phyloP scores from a whole-genome alignment of 495 filamentous ascomycete genomes.

The Penicillium robsamsonii region DNA sequence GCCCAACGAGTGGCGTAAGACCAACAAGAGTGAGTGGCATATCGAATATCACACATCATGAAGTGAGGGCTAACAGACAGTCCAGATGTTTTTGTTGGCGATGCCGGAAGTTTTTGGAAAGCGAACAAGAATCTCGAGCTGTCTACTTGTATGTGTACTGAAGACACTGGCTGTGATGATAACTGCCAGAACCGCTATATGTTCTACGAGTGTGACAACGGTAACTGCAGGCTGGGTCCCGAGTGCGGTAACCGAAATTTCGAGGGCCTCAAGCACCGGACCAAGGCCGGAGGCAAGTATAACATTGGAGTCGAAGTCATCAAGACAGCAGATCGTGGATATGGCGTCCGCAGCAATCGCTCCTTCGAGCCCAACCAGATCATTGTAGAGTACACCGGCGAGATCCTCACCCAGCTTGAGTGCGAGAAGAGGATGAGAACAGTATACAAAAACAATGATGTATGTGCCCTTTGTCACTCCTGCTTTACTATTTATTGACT shows the following conservation, averaged over 20 bases:
- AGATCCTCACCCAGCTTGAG: conserved; percentile 93
- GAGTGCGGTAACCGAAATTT: conserved; percentile 86
- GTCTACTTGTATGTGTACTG: conserved; percentile 76
- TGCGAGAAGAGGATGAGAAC: conserved; percentile 91
- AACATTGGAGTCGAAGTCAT: conserved; percentile 91
- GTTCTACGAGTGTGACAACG: conserved; percentile 93
- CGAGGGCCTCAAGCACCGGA: conserved; percentile 70
- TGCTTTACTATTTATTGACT: conserved; percentile 10
- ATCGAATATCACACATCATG: not conserved
- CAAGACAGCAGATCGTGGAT: conserved; percentile 84
- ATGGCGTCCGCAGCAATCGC: conserved; percentile 86
- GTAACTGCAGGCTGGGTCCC: conserved; percentile 76
- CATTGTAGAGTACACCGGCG: conserved; percentile 96
- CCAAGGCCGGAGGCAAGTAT: conserved; percentile 76
- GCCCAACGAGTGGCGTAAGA: conserved; percentile 84
- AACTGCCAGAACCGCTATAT: conserved; percentile 91
- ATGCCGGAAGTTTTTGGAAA: conserved; percentile 82
- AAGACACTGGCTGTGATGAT: conserved; percentile 79
- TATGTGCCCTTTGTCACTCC: conserved; percentile 38
- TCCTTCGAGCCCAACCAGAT: conserved; percentile 88
- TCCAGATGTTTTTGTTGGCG: conserved; percentile 86
- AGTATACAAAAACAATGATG: conserved; percentile 87
- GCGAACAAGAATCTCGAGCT: conserved; percentile 70
- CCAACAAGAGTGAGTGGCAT: conserved; percentile 72
- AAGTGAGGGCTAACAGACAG: conserved; percentile 19